These are phyloP conservation scores for Rosa chinensis DNA, from an alignment of 306 rosid species.

Conservation along the genomic window DNA sequence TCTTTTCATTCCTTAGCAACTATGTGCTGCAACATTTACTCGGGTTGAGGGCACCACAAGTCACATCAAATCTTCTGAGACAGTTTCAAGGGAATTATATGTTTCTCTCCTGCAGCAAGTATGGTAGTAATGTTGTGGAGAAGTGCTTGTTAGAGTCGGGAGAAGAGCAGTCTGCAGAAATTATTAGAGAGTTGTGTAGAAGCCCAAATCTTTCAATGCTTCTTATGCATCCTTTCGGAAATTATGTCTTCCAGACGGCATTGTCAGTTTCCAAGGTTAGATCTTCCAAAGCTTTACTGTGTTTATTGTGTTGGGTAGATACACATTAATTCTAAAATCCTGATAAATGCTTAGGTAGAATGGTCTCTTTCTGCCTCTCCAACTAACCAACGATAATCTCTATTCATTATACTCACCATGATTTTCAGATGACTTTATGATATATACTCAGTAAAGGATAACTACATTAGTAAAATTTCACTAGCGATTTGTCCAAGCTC, in stretches of 20 bases:
- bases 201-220: slow-evolving; percentile 37
- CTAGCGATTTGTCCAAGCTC: not conserved
- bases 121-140: slow-evolving; percentile 79
- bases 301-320: slow-evolving; percentile 6
- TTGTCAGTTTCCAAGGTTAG: slow-evolving; percentile 49
- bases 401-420: not conserved
- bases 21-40: slow-evolving; percentile 69
- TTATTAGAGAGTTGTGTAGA: slow-evolving; percentile 46
- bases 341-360: not conserved
- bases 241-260: slow-evolving; percentile 61
- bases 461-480: not conserved
- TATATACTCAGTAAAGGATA: not conserved
- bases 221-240: slow-evolving; percentile 62
- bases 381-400: not conserved
- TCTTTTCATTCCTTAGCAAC: slow-evolving; percentile 43
- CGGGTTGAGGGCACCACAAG: slow-evolving; percentile 27
- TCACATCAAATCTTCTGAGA: slow-evolving; percentile 31
- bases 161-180: slow-evolving; percentile 14
- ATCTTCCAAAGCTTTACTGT: not conserved
- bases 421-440: not conserved
- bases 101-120: slow-evolving; percentile 54
- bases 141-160: slow-evolving; percentile 44
- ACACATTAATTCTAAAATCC: not conserved
- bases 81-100: slow-evolving; percentile 40
- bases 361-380: not conserved